Evolutionary conservation across 768 basidiomycete species (phyloP).

Genomic region (Boletus rufocinnamomeus): DNA sequence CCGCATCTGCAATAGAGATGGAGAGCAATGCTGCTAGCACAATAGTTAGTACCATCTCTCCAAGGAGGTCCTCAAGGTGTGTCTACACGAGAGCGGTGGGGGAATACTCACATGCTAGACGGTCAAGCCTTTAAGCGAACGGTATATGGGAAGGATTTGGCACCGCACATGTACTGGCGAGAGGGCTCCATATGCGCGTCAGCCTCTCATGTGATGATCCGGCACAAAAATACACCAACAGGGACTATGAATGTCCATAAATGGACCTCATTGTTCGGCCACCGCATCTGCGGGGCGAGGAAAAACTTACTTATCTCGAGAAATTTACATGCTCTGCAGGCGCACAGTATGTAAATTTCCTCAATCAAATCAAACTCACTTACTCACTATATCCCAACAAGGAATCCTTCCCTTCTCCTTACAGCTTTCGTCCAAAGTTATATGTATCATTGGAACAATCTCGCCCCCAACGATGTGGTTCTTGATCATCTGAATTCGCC

Average conservation of each 20-base stretch:
- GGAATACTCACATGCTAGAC: neutral
- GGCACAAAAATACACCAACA: neutral
- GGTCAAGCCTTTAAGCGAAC: conserved; percentile 9
- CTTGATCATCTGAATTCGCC: neutral
- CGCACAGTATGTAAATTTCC: too few relatives aligned
- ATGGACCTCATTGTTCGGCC: neutral
- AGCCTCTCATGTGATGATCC: conserved; percentile 3
- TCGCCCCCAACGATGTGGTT: neutral
- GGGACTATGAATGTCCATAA: neutral
- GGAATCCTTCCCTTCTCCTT: too few relatives aligned
- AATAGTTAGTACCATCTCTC: conserved; percentile 15
- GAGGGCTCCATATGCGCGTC: conserved; percentile 7
- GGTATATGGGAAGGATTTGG: conserved; percentile 7
- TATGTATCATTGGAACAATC: neutral
- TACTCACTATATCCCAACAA: too few relatives aligned
- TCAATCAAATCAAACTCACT: too few relatives aligned
- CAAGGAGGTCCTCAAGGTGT: neutral
- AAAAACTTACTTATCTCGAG: neutral
- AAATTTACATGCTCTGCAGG: too few relatives aligned
- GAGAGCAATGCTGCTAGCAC: conserved; percentile 13
- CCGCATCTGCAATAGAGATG: conserved; percentile 21
- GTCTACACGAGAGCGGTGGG: neutral
- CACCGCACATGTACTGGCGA: conserved; percentile 4
- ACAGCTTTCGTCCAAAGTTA: neutral
- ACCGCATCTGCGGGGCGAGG: neutral